These are phyloP conservation scores for Claviceps capensis DNA, from an alignment of 2,329 filamentous ascomycete genomes.

Conservation along the genomic window DNA sequence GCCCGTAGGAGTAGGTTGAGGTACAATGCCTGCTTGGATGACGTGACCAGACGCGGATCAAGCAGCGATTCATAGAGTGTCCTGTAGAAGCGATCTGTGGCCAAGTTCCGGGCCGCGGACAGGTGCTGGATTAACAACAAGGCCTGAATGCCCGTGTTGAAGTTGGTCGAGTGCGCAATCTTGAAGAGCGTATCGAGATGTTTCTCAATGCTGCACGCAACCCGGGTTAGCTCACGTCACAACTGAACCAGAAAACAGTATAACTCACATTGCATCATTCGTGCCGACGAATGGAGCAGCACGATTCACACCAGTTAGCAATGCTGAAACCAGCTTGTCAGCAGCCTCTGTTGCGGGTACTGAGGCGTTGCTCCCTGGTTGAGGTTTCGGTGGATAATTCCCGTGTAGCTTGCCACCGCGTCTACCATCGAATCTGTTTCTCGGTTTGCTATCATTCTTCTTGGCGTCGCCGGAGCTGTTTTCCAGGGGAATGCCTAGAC, in stretches of 20 bases:
- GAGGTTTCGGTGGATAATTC: not conserved
- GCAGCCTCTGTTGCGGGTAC: slow-evolving; percentile 53
- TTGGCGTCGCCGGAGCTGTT: slow-evolving; percentile 27
- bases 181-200: slow-evolving; percentile 91
- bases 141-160: slow-evolving; percentile 96
- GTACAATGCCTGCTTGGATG: slow-evolving; percentile 91
- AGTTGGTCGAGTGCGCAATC: slow-evolving; percentile 95
- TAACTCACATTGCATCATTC: slow-evolving; percentile 55
- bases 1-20: slow-evolving; percentile 83
- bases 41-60: slow-evolving; percentile 74
- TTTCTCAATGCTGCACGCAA: slow-evolving; percentile 53
- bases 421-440: slow-evolving; percentile 12
- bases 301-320: slow-evolving; percentile 89
- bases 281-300: slow-evolving; percentile 84
- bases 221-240: slow-evolving; percentile 7
- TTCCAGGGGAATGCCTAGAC: slow-evolving; percentile 23
- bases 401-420: slow-evolving; percentile 10
- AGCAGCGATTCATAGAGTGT: slow-evolving; percentile 91
- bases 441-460: slow-evolving; percentile 9
- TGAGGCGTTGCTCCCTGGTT: slow-evolving; percentile 11
- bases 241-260: not conserved
- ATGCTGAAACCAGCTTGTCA: slow-evolving; percentile 84
- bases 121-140: slow-evolving; percentile 91
- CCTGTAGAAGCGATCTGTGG: slow-evolving; percentile 83
- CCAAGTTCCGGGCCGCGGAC: slow-evolving; percentile 63